These are phyloP conservation scores for Suhomyces bribrorum DNA, from an alignment of 1,139 yeast species.

Conservation along the genomic window DNA sequence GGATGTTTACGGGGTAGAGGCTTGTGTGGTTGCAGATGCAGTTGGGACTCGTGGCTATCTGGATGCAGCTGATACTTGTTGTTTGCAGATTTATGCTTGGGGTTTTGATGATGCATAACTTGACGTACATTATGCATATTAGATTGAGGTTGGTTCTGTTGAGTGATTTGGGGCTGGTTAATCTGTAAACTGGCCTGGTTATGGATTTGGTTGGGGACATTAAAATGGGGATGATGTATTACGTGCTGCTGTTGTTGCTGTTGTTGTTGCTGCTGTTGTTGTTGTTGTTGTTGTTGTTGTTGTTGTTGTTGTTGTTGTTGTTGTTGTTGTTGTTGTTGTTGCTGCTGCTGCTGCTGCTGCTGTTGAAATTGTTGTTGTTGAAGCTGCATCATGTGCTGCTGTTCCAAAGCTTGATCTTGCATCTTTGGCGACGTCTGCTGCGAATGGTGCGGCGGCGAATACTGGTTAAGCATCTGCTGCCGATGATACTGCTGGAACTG, in stretches of 20 bases:
- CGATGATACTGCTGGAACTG: slow-evolving; percentile 14
- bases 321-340: slow-evolving; percentile 15
- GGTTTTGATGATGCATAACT: background rate
- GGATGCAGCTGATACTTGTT: background rate
- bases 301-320: slow-evolving; percentile 17
- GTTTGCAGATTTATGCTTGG: background rate
- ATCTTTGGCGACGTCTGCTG: slow-evolving; percentile 14
- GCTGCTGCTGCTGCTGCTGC: slow-evolving; percentile 15
- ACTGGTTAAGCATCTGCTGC: slow-evolving; percentile 15
- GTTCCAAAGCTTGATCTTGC: slow-evolving; percentile 16
- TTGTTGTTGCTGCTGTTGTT: slow-evolving; percentile 8
- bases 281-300: slow-evolving; percentile 17
- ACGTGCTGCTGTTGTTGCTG: slow-evolving; percentile 12
- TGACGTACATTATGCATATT: background rate
- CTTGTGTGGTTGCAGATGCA: background rate
- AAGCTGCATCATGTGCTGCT: slow-evolving; percentile 15
- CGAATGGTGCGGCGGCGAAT: slow-evolving; percentile 8
- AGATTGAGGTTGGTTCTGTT: background rate
- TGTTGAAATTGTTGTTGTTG: slow-evolving; percentile 15
- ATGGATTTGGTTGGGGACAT: background rate
- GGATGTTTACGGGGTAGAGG: slow-evolving; percentile 10
- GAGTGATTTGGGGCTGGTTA: background rate
- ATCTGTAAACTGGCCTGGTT: too few relatives aligned
- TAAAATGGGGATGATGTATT: background rate
- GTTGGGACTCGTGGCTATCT: background rate